Percentiles rank a stretch among this genome's conserved stretches.
Conservation (phyloP, 2,329 filamentous ascomycete species). For the Botrytis cinerea region DNA sequence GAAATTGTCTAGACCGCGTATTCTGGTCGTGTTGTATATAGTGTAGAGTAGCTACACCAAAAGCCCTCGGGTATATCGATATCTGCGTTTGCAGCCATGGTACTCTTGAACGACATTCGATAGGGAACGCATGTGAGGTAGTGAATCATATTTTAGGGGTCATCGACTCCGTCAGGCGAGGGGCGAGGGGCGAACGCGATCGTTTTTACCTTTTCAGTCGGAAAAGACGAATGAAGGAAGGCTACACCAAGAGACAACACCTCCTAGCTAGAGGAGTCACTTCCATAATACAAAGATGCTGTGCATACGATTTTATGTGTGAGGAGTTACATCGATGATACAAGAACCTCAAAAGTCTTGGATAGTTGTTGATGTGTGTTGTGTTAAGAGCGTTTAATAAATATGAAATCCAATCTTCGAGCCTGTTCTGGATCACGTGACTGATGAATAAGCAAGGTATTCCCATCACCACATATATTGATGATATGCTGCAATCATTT, state of each 20-base stretch:
- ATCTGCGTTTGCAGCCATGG: neutral
- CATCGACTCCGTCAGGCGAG: neutral
- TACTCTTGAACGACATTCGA: neutral
- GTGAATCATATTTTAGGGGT: neutral
- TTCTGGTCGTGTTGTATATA: neutral
- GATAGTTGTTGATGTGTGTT: neutral
- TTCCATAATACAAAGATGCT: neutral
- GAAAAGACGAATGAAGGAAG: neutral
- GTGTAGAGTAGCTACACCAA: neutral
- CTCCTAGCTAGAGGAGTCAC: neutral
- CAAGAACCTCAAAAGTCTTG: neutral
- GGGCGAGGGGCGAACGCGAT: neutral
- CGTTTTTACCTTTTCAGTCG: neutral
- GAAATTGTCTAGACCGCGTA: neutral
- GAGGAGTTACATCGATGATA: neutral
- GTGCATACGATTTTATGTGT: neutral
- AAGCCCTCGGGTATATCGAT: neutral
- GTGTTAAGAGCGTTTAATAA: neutral
- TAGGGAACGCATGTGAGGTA: neutral
- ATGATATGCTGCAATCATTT: too few species aligned
- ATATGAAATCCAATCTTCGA: too few species aligned
- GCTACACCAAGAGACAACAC: neutral
- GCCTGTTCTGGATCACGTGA: too few species aligned
- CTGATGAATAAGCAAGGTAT: too few species aligned
- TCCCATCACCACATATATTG: too few species aligned